These are phyloP conservation scores for Debaryomycetaceae sp. DNA, from an alignment of 1,139 yeast genomes.

Conservation along the genomic window DNA sequence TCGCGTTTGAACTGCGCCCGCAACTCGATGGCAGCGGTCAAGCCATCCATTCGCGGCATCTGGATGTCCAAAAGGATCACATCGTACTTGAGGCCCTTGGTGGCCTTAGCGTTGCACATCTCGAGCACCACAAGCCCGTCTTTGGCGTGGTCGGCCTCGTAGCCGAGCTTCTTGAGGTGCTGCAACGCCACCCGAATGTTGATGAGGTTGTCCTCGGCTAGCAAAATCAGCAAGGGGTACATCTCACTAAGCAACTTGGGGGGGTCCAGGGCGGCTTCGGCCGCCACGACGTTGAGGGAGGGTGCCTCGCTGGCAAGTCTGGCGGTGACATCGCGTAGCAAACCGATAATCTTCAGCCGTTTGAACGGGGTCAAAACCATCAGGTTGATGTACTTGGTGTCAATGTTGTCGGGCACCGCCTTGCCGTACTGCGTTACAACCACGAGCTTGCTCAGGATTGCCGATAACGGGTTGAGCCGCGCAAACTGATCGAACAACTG, in stretches of 20 bases:
- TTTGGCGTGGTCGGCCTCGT: constrained; percentile 51
- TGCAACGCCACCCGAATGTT: constrained; percentile 49
- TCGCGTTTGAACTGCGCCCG: constrained; percentile 18
- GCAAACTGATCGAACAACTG: constrained; percentile 15
- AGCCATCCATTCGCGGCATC: constrained; percentile 53
- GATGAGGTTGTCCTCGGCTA: constrained; percentile 52
- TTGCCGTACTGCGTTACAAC: constrained; percentile 29
- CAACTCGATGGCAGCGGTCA: constrained; percentile 40
- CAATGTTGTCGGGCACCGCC: constrained; percentile 21
- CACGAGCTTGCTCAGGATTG: constrained; percentile 13
- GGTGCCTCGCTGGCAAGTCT: constrained; percentile 6
- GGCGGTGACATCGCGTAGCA: constrained; percentile 13
- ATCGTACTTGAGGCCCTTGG: constrained; percentile 38
- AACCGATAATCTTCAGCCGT: constrained; percentile 21
- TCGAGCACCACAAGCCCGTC: constrained; percentile 50
- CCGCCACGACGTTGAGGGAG: not conserved
- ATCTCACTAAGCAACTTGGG: constrained; percentile 16
- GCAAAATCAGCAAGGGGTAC: constrained; percentile 41
- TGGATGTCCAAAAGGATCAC: constrained; percentile 53
- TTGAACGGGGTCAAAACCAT: constrained; percentile 34
- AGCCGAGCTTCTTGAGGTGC: constrained; percentile 50
- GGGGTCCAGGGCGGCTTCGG: not conserved
- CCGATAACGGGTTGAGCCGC: constrained; percentile 8
- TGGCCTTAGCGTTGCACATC: constrained; percentile 25
- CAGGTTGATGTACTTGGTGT: constrained; percentile 17